A percentile compares a stretch with the other conserved stretches of the same genome.
Conservation (phyloP, 2,329 filamentous ascomycete genomes). For the Talaromyces albobiverticillius region DNA sequence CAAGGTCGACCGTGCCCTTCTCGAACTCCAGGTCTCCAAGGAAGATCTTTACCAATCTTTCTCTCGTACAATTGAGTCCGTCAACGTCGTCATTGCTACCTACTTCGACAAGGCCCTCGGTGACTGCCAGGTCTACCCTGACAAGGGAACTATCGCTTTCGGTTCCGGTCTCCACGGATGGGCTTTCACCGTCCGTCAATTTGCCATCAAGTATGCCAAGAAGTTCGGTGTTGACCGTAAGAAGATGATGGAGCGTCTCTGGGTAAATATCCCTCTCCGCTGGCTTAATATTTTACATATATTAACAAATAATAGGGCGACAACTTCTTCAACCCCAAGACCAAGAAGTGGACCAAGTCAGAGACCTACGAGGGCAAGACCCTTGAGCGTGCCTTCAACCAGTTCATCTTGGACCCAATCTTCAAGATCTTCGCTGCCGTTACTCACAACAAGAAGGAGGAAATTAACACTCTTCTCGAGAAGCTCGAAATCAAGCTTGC, state of each 20-base stretch:
- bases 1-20: constrained; percentile 99
- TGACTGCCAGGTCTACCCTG: constrained; percentile 98
- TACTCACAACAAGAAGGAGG: constrained; percentile 99
- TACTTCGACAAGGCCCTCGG: constrained; percentile 96
- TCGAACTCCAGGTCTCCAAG: constrained; percentile 97
- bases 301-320: constrained; percentile 60
- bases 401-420: constrained; percentile 99
- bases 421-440: constrained; percentile 97
- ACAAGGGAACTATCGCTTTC: constrained; percentile 97
- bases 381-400: constrained; percentile 98
- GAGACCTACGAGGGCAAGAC: constrained; percentile 77
- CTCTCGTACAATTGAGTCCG: constrained; percentile 98
- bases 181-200: constrained; percentile 99
- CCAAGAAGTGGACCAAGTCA: constrained; percentile 99
- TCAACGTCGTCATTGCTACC: constrained; percentile 99
- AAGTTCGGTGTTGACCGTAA: constrained; percentile 99
- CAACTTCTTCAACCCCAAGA: constrained; percentile 99
- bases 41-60: constrained; percentile 99
- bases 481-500: constrained; percentile 95
- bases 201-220: constrained; percentile 94
- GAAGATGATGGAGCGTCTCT: constrained; percentile 99
- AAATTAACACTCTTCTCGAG: constrained; percentile 74
- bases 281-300: constrained; percentile 21
- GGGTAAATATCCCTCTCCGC: constrained; percentile 54
- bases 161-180: constrained; percentile 99